Evolutionary conservation across 2,329 filamentous ascomycete genomes (phyloP), one percentile per base, ranked within the genome.

Genomic region (Monosporascus sp.): DNA sequence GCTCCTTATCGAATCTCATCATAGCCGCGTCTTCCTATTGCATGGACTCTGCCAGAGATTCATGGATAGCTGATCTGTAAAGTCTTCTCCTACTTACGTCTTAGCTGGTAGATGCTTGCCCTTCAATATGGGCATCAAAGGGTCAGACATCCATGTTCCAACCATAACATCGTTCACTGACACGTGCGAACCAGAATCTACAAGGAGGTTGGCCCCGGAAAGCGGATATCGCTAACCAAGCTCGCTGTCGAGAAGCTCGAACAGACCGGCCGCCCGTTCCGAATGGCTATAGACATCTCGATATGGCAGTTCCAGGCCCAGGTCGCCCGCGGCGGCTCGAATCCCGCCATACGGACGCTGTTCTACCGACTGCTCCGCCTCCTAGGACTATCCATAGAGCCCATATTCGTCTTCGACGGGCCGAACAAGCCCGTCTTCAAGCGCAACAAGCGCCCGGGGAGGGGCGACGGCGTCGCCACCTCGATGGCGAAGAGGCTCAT

Each of bases 251-350:
- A 91, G 47, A 87, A 89, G 60, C 82, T 95, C 58, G 83, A 90
- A 63, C 71, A 79, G 51, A 84, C 83, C 11, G 80, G 81, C 24
- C 81, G 86, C 2, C 92, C 92, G 0, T 76, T 97, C 41, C 87
- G 92, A 41, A 78, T 99, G 47, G 94, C 94, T 39, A 88, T 99
- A 58, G 94, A 99, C 67, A 88, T 96, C 61, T 90, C 91, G 3
- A 97, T 99, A 66, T 99, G 94, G 94, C 88, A 96, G 45, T 97
- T 96, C 65, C 94, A 99, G 65, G 87, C 87, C 14, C 91, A 96
- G 66, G 87, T 90, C 15, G 89, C 89, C 18, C 84, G 85, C 74
- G 90, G 93, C 47, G 94, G 94, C 55, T 84, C 85, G 11, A 97
- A 97, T 62, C 93, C 94, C 6, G 92, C 92, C 1, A 79, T 97